Conservation (phyloP, 1,284 basidiomycete genomes). For the Sporisorium scitamineum region DNA sequence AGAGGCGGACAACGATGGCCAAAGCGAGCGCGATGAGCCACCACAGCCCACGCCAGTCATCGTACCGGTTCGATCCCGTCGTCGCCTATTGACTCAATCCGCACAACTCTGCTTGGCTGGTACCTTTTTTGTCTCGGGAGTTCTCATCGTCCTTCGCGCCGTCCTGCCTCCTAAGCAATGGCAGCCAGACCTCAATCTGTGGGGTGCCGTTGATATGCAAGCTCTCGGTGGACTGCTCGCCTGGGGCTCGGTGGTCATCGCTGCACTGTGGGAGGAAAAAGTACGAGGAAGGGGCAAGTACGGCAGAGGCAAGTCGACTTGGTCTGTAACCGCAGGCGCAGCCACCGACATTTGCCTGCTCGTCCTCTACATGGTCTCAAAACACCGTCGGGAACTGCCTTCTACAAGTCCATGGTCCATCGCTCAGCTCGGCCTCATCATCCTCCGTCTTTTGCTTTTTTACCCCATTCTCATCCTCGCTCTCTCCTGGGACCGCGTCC, state of each 20-base stretch:
- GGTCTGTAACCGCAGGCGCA: constrained; percentile 30
- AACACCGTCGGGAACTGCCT: constrained; percentile 24
- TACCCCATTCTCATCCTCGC: constrained; percentile 57
- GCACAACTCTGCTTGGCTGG: constrained; percentile 47
- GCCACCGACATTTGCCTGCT: constrained; percentile 48
- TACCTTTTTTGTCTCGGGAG: constrained; percentile 58
- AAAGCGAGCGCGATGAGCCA: constrained; percentile 9
- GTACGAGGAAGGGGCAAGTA: constrained; percentile 52
- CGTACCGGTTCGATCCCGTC: constrained; percentile 57
- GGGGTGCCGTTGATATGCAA: constrained; percentile 57
- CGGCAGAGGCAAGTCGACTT: constrained; percentile 55
- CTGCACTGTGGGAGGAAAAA: constrained; percentile 57
- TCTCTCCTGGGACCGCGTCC: constrained; percentile 49
- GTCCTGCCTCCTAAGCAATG: constrained; percentile 61
- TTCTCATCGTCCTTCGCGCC: constrained; percentile 60
- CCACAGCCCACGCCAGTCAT: constrained; percentile 59
- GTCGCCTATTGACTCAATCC: constrained; percentile 51
- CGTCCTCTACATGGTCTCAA: constrained; percentile 47
- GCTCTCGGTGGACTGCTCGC: constrained; percentile 58
- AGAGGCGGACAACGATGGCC: constrained; percentile 27
- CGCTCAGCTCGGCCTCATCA: constrained; percentile 55
- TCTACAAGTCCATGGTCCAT: constrained; percentile 51
- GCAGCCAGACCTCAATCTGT: constrained; percentile 56
- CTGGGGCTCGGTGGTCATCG: constrained; percentile 56
- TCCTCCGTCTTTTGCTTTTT: constrained; percentile 55